Percentiles rank a stretch among this genome's conserved stretches.
Conservation (phyloP, 2,329 filamentous ascomycete genomes). For the Aspergillus viridinutans region DNA sequence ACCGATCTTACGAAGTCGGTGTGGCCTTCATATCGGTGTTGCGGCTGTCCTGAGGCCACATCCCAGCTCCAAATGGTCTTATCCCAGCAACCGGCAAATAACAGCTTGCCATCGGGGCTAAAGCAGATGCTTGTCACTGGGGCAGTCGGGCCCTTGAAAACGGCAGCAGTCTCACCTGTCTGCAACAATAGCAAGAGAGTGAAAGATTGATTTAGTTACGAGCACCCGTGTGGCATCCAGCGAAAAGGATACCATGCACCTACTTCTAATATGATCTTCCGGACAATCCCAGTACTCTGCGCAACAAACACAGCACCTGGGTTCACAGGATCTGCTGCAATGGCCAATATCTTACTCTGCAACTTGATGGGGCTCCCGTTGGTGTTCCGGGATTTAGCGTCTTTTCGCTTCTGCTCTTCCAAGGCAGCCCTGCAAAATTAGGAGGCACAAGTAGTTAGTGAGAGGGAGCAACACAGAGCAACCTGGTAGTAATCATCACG, state of each 20-base stretch:
- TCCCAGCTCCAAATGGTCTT: conserved; percentile 87
- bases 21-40: conserved; percentile 69
- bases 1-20: conserved; percentile 88
- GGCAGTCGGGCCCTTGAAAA: conserved; percentile 70
- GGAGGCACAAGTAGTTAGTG: conserved; percentile 14
- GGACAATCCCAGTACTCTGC: conserved; percentile 78
- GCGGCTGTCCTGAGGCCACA: conserved; percentile 51
- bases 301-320: conserved; percentile 68
- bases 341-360: conserved; percentile 80
- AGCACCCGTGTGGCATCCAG: conserved; percentile 3
- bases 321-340: conserved; percentile 62
- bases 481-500: conserved; percentile 27
- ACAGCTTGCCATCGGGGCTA: conserved; percentile 55
- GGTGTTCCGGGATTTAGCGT: conserved; percentile 72
- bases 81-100: conserved; percentile 90
- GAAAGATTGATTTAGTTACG: conserved; percentile 10
- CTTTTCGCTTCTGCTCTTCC: conserved; percentile 56
- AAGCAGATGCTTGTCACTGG: conserved; percentile 75
- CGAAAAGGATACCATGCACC: conserved; percentile 36
- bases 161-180: conserved; percentile 42
- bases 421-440: conserved; percentile 42
- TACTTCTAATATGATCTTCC: conserved; percentile 72
- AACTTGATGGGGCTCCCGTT: conserved; percentile 76
- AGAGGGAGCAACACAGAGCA: conserved; percentile 3
- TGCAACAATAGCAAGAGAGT: conserved; percentile 20